A percentile compares a stretch with the other conserved stretches of the same genome.
Evolutionary conservation across 129 eudicot genomes (phyloP).

Genomic region (Arctium minus): DNA sequence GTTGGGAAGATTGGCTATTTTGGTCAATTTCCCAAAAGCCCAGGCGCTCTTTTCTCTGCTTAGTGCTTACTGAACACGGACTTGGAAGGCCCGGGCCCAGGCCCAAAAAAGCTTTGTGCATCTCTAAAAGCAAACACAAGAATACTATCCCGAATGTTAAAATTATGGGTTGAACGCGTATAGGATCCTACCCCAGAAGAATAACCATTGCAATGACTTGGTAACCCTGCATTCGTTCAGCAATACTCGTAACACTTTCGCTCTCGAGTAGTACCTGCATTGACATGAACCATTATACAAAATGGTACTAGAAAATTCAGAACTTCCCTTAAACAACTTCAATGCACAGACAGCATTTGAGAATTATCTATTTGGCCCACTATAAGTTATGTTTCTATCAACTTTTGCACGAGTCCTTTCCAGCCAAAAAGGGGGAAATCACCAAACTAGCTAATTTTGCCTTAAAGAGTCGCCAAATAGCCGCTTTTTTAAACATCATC

Average conservation of each 20-base stretch:
- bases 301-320: background rate
- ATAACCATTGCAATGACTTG: slow-evolving; percentile 91
- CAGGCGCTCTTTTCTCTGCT: background rate
- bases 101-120: background rate
- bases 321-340: background rate
- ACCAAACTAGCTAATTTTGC: background rate
- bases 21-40: no score
- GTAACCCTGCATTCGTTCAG: slow-evolving; percentile 75
- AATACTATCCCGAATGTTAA: background rate
- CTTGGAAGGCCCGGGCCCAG: no score
- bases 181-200: slow-evolving; percentile 61
- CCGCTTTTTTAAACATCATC: background rate
- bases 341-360: background rate
- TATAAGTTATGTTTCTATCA: background rate
- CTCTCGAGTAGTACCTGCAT: slow-evolving; percentile 72
- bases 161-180: background rate
- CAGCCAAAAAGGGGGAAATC: no score
- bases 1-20: no score
- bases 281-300: slow-evolving; percentile 1
- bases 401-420: no score
- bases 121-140: background rate
- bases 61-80: background rate
- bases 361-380: background rate
- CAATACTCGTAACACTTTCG: slow-evolving; percentile 37
- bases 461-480: background rate